phyloP scores from a whole-genome alignment of 345 rosid genomes.

The Lumnitzera racemosa region DNA sequence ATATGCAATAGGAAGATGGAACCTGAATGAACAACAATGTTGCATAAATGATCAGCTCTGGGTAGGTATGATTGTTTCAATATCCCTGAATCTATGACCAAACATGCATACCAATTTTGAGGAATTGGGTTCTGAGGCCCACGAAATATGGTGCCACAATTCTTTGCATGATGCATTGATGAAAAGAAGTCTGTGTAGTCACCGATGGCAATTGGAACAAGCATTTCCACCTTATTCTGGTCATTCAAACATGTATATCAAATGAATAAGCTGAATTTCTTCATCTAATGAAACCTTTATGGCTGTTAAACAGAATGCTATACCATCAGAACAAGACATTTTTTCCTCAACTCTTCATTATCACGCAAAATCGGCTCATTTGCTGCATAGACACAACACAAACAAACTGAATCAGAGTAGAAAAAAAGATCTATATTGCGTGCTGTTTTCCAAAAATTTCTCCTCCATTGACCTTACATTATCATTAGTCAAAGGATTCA shows the following conservation, averaged over 20 bases:
- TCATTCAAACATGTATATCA: constrained; percentile 10
- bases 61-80: not conserved
- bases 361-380: constrained; percentile 64
- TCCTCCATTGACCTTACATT: not conserved
- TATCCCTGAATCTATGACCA: not conserved
- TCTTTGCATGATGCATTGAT: constrained; percentile 88
- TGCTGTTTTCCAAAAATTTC: not conserved
- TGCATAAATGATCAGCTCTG: constrained; percentile 4
- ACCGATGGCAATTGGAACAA: constrained; percentile 79
- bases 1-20: constrained; percentile 92
- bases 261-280: not conserved
- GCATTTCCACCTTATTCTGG: constrained; percentile 75
- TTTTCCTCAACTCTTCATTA: constrained; percentile 47
- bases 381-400: constrained; percentile 40
- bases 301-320: not conserved
- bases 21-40: constrained; percentile 41
- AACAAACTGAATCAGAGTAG: constrained; percentile 4
- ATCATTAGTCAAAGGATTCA: too few relatives aligned
- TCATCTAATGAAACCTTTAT: not conserved
- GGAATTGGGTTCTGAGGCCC: constrained; percentile 72
- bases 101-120: constrained; percentile 55
- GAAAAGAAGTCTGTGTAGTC: constrained; percentile 96
- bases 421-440: not conserved
- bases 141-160: constrained; percentile 83
- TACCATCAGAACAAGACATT: constrained; percentile 68